Evolutionary conservation across 1,139 yeast species (phyloP).

Genomic region (Pichia sp.): DNA sequence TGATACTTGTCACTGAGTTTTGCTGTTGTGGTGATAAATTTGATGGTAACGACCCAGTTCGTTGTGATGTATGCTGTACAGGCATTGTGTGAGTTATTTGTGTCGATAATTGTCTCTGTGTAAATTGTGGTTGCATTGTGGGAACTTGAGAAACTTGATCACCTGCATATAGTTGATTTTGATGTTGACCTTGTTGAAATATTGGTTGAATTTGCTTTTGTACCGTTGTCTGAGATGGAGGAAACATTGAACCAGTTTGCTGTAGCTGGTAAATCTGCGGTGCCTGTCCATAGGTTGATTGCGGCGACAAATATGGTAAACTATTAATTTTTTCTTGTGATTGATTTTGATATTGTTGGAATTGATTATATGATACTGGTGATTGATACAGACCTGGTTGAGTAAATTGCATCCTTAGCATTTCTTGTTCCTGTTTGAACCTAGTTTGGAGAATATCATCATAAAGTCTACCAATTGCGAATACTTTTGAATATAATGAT

Average conservation of each 20-base stretch:
- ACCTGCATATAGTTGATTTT: background rate
- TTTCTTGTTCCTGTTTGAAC: constrained; percentile 32
- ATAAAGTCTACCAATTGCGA: constrained; percentile 71
- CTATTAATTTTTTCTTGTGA: background rate
- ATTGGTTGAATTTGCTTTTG: too few species aligned
- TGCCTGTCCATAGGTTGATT: constrained; percentile 5
- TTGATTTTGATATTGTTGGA: background rate
- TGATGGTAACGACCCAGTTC: too few species aligned
- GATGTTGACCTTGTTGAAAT: background rate
- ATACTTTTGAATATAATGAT: constrained; percentile 76
- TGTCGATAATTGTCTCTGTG: background rate
- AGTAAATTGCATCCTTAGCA: constrained; percentile 5
- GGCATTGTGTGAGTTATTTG: background rate
- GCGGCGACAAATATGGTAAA: constrained; percentile 7
- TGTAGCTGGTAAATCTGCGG: constrained; percentile 6
- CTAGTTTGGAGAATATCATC: constrained; percentile 73
- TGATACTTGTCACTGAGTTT: too few species aligned
- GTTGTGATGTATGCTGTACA: background rate
- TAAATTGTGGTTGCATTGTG: background rate
- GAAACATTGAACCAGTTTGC: background rate
- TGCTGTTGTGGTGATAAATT: too few species aligned
- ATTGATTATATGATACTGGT: background rate
- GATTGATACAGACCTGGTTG: background rate
- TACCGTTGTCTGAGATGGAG: background rate
- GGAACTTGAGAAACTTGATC: too few species aligned